Conservation (phyloP, 2,329 filamentous ascomycete species). For the Curvularia spicifera region DNA sequence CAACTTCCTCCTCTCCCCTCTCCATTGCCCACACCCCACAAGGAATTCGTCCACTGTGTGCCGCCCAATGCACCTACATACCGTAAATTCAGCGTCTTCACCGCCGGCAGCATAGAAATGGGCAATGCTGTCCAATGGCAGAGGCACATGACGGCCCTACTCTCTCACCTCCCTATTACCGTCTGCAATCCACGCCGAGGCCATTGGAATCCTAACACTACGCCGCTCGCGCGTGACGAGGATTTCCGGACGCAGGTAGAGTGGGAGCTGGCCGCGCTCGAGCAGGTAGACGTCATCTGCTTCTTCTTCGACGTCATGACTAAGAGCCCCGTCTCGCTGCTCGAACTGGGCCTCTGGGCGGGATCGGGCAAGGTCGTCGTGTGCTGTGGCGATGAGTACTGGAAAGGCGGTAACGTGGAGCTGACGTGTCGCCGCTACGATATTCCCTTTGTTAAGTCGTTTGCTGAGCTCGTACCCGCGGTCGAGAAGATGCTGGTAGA, state of each 20-base stretch:
- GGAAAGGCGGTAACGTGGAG: slow-evolving; percentile 67
- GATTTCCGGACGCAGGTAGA: slow-evolving; percentile 62
- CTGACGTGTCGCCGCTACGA: slow-evolving; percentile 60
- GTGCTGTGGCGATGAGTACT: slow-evolving; percentile 60
- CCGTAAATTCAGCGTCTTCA: slow-evolving; percentile 57
- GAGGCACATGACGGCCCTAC: slow-evolving; percentile 48
- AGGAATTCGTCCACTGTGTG: slow-evolving; percentile 24
- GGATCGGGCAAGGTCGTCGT: slow-evolving; percentile 58
- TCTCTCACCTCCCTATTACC: slow-evolving; percentile 57
- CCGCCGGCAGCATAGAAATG: slow-evolving; percentile 64
- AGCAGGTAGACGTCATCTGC: slow-evolving; percentile 60
- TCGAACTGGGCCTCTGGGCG: slow-evolving; percentile 66
- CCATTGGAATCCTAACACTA: slow-evolving; percentile 64
- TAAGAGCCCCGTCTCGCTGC: slow-evolving; percentile 62
- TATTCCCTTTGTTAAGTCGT: slow-evolving; percentile 51
- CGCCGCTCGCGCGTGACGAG: slow-evolving; percentile 50
- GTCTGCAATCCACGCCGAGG: slow-evolving; percentile 64
- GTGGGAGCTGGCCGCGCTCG: slow-evolving; percentile 68
- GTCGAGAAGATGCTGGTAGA: slow-evolving; percentile 44
- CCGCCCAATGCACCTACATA: slow-evolving; percentile 27
- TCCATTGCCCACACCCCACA: slow-evolving; percentile 18
- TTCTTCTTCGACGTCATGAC: slow-evolving; percentile 63
- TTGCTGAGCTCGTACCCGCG: slow-evolving; percentile 50
- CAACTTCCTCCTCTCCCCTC: slow-evolving; percentile 29
- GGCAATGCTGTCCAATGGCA: slow-evolving; percentile 61